Evolutionary conservation across 352 stramenopile species (phyloP), one percentile per base, ranked within the genome.

Genomic region (Thalassiosira livingstoniorum): DNA sequence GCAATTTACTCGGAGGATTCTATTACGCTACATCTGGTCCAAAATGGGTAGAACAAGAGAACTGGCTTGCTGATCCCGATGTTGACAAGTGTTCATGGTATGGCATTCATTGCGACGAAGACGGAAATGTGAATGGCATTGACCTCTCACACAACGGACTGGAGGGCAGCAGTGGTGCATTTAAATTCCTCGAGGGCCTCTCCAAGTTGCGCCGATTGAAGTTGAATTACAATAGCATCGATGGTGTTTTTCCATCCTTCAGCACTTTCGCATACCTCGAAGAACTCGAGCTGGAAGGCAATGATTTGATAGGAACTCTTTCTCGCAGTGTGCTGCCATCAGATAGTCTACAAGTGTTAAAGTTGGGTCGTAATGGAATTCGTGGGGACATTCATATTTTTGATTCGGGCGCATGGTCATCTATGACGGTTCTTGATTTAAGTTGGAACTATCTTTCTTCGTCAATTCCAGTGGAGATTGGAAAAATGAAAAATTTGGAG

Each of bases 11-110:
- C 4, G n/a, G 7, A 25, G 5, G 4, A 58, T 58, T 58, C 27
- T 58, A 58, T 27, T 58, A 29, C 11, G n/a, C 47, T 29, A 58
- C 47, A 27, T 58, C 47, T 10, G 47, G 47, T 10, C 47, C 11
- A 58, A 58, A 58, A 7, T 58, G 47, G 47, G 21, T 58, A 7
- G 27, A 58, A 11, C 11, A 15, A 7, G 27, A 11, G 4, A 58
- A 58, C 21, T 58, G 47, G 47, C 47, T 58, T 5, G 21, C 47
- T 47, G n/a, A n/a, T 47, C 39, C 39, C 27, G 27, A 58, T 27
- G n/a, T 15, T 58, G 47, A 58, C 47, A 58, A 58, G 27, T 58
- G 47, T 58, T 58, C 47, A 29, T 58, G 47, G 47, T 23, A 29
- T n/a, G 47, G 47, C 47, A 27, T 58, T 29, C 4, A 15, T 25